phyloP scores from a whole-genome alignment of 2,329 filamentous ascomycete species.

The Penicillium brevicompactum region DNA sequence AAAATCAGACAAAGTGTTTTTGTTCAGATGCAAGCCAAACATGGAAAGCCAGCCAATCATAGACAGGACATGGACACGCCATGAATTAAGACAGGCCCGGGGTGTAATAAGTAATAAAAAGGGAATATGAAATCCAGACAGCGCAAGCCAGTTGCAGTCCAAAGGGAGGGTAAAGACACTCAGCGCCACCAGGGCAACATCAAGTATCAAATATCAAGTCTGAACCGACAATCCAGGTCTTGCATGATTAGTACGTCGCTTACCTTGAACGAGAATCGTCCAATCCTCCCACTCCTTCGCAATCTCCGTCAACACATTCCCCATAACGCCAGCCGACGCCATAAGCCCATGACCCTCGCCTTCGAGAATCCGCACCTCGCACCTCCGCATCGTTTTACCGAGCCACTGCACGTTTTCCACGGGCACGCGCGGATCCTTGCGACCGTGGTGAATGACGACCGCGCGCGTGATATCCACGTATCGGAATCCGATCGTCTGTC shows the following conservation, averaged over 20 bases:
- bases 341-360: conserved; percentile 94
- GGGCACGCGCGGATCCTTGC: conserved; percentile 84
- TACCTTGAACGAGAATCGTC: conserved; percentile 61
- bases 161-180: conserved; percentile 3
- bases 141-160: conserved; percentile 7
- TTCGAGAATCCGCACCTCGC: conserved; percentile 86
- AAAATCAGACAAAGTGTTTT: conserved; percentile 24
- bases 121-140: background rate
- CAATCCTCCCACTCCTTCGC: conserved; percentile 91
- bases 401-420: conserved; percentile 96
- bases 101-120: conserved; percentile 2
- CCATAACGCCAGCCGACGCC: conserved; percentile 93
- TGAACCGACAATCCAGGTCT: conserved; percentile 22
- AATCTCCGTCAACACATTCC: conserved; percentile 90
- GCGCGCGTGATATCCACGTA: conserved; percentile 94
- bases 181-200: conserved; percentile 13
- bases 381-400: conserved; percentile 88
- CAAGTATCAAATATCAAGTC: conserved; percentile 20
- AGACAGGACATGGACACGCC: conserved; percentile 22
- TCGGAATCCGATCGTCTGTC: conserved; percentile 89
- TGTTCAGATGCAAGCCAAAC: conserved; percentile 13
- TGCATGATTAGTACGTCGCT: conserved; percentile 31
- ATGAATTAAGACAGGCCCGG: conserved; percentile 17
- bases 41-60: conserved; percentile 21
- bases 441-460: conserved; percentile 92